Evolutionary conservation across 495 filamentous ascomycete genomes (phyloP).

Genomic region (Hypomontagnella monticulosa): DNA sequence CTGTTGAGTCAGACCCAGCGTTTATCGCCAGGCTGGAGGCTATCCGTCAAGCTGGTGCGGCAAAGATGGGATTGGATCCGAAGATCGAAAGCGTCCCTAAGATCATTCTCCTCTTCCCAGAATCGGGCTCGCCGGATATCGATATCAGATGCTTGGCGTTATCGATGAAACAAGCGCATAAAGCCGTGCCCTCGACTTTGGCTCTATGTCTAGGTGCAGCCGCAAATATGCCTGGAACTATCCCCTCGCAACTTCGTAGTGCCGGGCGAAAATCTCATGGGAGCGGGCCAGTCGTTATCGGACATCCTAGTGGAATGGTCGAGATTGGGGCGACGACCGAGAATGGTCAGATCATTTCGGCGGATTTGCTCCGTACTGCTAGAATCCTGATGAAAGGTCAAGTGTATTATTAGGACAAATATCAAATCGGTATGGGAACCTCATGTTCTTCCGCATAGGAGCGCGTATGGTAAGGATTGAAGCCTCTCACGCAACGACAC

Average conservation of each 20-base stretch:
- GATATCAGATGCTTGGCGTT: conserved; percentile 60
- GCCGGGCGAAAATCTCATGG: conserved; percentile 33
- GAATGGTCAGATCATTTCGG: conserved; percentile 53
- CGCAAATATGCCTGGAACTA: conserved; percentile 59
- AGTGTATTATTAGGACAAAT: conserved; percentile 59
- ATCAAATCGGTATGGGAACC: too few species aligned
- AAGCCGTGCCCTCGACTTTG: conserved; percentile 69
- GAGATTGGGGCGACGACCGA: conserved; percentile 61
- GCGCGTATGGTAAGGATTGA: too few species aligned
- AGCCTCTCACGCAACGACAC: too few species aligned
- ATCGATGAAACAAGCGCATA: conserved; percentile 69
- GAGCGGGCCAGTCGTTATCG: conserved; percentile 59
- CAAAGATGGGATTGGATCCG: conserved; percentile 69
- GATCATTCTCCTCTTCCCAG: conserved; percentile 66
- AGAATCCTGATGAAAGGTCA: conserved; percentile 65
- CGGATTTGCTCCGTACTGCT: conserved; percentile 64
- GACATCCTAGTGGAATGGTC: conserved; percentile 69
- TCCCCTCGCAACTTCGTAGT: conserved; percentile 51
- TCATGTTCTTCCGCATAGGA: too few species aligned
- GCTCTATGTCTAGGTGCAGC: conserved; percentile 70
- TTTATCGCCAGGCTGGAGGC: conserved; percentile 65
- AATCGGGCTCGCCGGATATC: conserved; percentile 17
- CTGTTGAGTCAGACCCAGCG: conserved; percentile 56
- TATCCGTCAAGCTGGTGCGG: conserved; percentile 68
- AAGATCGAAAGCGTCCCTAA: conserved; percentile 71